These are phyloP conservation scores for Colletotrichum paranaense DNA, from an alignment of 2,329 filamentous ascomycete species.

Conservation along the genomic window DNA sequence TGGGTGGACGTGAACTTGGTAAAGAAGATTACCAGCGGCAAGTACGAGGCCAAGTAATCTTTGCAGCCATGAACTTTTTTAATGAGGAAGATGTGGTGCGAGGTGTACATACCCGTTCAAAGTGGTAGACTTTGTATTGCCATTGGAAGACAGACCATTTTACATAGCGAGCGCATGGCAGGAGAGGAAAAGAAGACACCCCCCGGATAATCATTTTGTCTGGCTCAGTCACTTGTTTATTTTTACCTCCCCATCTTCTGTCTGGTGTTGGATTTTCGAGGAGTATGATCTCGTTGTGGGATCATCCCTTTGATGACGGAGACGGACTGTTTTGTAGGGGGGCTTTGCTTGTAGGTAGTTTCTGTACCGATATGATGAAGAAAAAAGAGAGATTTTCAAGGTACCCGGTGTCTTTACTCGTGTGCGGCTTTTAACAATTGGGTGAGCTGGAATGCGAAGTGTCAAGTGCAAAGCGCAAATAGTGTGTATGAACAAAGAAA, in stretches of 20 bases:
- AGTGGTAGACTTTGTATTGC: constrained; percentile 29
- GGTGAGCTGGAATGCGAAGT: no score
- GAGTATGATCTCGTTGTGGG: background rate
- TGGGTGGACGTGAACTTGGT: constrained; percentile 77
- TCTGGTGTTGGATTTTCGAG: constrained; percentile 10
- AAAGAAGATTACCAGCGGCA: constrained; percentile 79
- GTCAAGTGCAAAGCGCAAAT: background rate
- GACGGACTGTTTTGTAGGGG: background rate
- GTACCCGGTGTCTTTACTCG: background rate
- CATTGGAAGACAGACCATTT: constrained; percentile 19
- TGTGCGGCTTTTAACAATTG: background rate
- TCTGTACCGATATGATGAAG: constrained; percentile 29
- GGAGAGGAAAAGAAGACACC: constrained; percentile 1
- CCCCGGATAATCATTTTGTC: constrained; percentile 3
- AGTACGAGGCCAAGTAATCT: constrained; percentile 72
- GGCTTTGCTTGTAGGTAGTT: constrained; percentile 12
- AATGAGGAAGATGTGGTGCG: background rate
- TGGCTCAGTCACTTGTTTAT: constrained; percentile 9
- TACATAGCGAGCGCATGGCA: constrained; percentile 34
- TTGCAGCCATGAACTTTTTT: constrained; percentile 22
- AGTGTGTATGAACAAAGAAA: background rate
- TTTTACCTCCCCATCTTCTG: background rate
- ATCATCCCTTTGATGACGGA: background rate
- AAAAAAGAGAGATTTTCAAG: constrained; percentile 7
- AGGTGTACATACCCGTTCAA: constrained; percentile 28